Conservation (phyloP, 1,139 yeast genomes). For the Meyerozyma sp. region DNA sequence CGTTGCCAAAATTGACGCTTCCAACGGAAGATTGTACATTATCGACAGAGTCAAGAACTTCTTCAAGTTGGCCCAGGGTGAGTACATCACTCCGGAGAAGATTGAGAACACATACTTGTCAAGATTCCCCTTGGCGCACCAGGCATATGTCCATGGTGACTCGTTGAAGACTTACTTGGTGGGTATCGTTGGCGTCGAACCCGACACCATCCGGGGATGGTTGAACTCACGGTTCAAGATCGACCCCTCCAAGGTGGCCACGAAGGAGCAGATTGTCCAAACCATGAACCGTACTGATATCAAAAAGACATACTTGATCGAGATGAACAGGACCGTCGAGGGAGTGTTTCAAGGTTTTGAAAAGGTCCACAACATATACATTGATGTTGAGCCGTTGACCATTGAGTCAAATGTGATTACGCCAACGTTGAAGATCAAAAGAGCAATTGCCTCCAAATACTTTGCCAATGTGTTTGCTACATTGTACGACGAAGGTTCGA, state of each 20-base stretch:
- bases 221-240: slow-evolving; percentile 1
- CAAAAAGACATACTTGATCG: slow-evolving; percentile 22
- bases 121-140: slow-evolving; percentile 26
- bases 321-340: slow-evolving; percentile 20
- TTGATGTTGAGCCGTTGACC: slow-evolving; percentile 64
- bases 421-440: slow-evolving; percentile 70
- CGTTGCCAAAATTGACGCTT: slow-evolving; percentile 50
- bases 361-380: slow-evolving; percentile 53
- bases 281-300: slow-evolving; percentile 24
- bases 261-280: slow-evolving; percentile 22
- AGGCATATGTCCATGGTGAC: slow-evolving; percentile 46
- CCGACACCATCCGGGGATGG: slow-evolving; percentile 7
- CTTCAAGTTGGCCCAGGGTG: slow-evolving; percentile 79
- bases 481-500: slow-evolving; percentile 58
- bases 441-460: slow-evolving; percentile 51
- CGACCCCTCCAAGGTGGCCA: not conserved
- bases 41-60: slow-evolving; percentile 78
- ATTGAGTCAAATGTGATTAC: slow-evolving; percentile 61
- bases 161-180: slow-evolving; percentile 12
- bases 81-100: slow-evolving; percentile 74
- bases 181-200: slow-evolving; percentile 8
- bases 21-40: slow-evolving; percentile 51
- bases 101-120: slow-evolving; percentile 60
- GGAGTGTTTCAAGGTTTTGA: slow-evolving; percentile 47
- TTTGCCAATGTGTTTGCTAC: slow-evolving; percentile 42